Conservation (phyloP, 2,329 filamentous ascomycete genomes). For the Botrytis cinerea region DNA sequence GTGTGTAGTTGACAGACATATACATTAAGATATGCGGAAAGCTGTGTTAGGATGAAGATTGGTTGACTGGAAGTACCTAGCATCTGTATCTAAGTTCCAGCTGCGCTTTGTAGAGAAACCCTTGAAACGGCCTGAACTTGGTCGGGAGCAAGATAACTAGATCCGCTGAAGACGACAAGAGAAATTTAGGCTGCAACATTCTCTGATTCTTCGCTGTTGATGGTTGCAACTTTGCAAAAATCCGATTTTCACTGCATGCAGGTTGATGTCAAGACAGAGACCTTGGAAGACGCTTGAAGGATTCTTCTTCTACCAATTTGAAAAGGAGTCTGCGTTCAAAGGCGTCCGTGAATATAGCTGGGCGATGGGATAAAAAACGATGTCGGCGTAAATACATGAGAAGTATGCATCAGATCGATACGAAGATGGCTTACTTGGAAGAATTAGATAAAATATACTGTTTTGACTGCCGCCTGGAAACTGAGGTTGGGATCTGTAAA, state of each 20-base stretch:
- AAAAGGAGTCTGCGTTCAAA: conserved; percentile 13
- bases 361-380: not conserved
- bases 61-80: conserved; percentile 11
- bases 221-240: conserved; percentile 25
- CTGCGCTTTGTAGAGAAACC: not conserved
- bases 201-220: not conserved
- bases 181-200: conserved; percentile 21
- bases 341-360: conserved; percentile 8
- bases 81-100: conserved; percentile 16
- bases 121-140: conserved; percentile 11
- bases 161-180: not conserved
- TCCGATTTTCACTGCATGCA: conserved; percentile 1
- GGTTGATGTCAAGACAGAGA: not conserved
- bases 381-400: not conserved
- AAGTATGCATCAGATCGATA: conserved; percentile 7
- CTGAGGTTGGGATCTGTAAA: not conserved
- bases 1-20: not conserved
- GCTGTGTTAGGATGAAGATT: conserved; percentile 19
- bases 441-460: conserved; percentile 6
- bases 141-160: conserved; percentile 9
- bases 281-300: not conserved
- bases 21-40: conserved; percentile 21
- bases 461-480: conserved; percentile 13
- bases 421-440: conserved; percentile 14
- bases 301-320: conserved; percentile 24